Evolutionary conservation across 1,139 yeast genomes (phyloP), one percentile per base, ranked within the genome.

Genomic region (Geotrichum carabidarum): DNA sequence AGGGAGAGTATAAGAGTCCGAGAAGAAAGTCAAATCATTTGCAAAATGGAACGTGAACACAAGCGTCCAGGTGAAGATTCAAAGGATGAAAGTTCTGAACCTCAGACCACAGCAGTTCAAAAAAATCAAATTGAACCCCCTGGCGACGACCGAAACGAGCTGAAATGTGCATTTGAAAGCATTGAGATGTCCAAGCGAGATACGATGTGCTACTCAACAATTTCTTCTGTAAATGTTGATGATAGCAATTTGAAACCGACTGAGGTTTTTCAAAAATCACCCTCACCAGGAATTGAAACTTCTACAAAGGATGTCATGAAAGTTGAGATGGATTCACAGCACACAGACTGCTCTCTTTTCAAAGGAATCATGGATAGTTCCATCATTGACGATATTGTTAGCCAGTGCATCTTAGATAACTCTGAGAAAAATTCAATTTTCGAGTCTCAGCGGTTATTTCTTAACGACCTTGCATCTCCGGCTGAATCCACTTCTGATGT

Each of bases 1-100:
- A 44, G 36, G 35, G 55, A 48, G 38, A 53, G 55, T 42, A 48
- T 37, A n/a, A 43, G 46, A 17, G 55, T 35, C 8, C 31, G 55
- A 32, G 52, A 53, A 47, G 48, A 53, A 27, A 15, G 42, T 11
- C 48, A 42, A 31, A 35, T 42, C 22, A 50, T 53, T 38, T 15
- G 48, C 30, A 35, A 37, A n/a, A 8, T 44, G 40, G 37, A 34
- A 9, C 17, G 46, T 18, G 41, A 42, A 17, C 48, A 15, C 36
- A 15, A 12, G 8, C 34, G 30, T 27, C 11, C 22, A 30, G 30
- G 5, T 1, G 35, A 38, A 4, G 44, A 48, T 12, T 8, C 27
- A 40, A 38, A 14, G n/a, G 8, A 35, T 17, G n/a, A 32, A 14
- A n/a, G 14, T 15, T n/a, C 15, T 2, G 32, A 17, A 27, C 8